Percentiles rank a stretch among this genome's conserved stretches.
Conservation (phyloP, 2,329 filamentous ascomycete genomes). For the Blastomyces emzantsi region DNA sequence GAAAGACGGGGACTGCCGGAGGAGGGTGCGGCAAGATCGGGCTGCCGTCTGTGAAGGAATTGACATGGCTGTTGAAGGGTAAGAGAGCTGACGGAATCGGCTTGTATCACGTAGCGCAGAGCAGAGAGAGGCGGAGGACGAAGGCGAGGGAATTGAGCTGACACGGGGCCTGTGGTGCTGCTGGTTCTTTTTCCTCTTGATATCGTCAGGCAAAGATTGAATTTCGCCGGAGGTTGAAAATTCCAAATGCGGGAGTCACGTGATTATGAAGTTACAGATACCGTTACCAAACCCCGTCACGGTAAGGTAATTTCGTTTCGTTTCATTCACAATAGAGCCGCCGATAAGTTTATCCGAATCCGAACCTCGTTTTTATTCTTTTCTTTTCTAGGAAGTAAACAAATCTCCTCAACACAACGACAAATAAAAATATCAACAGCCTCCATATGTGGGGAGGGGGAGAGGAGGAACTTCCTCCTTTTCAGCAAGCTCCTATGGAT, state of each 20-base stretch:
- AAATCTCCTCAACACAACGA: background rate
- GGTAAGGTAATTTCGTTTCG: background rate
- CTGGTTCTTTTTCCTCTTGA: background rate
- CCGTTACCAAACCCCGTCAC: background rate
- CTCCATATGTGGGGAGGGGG: background rate
- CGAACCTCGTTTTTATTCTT: background rate
- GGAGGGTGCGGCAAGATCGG: conserved; percentile 36
- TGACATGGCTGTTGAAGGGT: conserved; percentile 28
- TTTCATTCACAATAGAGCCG: background rate
- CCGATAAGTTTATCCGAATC: background rate
- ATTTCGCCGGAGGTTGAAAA: conserved; percentile 1
- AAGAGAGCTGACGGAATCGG: background rate
- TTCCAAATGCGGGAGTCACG: background rate
- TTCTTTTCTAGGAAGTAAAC: background rate
- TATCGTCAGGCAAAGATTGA: background rate
- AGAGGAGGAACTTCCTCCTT: background rate
- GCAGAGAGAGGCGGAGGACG: background rate
- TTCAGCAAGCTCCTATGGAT: conserved; percentile 10
- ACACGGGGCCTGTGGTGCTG: background rate
- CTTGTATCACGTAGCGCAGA: background rate
- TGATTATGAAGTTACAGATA: background rate
- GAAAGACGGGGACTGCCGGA: conserved; percentile 34
- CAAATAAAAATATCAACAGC: background rate
- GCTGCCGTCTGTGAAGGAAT: conserved; percentile 33
- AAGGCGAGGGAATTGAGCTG: background rate